These are phyloP conservation scores for Citrus sp. DNA, from an alignment of 345 rosid species.

Conservation along the genomic window DNA sequence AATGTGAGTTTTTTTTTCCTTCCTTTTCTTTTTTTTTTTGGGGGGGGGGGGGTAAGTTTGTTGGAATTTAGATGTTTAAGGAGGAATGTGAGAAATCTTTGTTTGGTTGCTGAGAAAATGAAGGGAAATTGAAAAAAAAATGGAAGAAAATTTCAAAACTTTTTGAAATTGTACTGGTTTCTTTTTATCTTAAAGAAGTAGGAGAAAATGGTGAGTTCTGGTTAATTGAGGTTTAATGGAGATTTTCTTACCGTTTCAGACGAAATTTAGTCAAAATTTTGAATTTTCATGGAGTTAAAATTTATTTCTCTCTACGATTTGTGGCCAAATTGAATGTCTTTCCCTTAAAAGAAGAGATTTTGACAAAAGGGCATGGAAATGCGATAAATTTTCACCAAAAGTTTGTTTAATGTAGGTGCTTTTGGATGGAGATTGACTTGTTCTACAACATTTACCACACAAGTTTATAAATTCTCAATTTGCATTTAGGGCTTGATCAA, in stretches of 20 bases:
- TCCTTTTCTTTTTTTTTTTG: too few species aligned
- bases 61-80: neutral
- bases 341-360: neutral
- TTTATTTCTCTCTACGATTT: neutral
- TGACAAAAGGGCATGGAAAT: neutral
- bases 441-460: neutral
- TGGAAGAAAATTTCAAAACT: neutral
- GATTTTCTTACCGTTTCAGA: neutral
- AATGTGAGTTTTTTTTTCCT: neutral
- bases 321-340: neutral
- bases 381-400: neutral
- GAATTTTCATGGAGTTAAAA: neutral
- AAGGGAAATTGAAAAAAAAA: neutral
- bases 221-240: neutral
- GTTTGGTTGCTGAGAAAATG: constrained; percentile 7
- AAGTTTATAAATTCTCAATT: neutral
- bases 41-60: neutral
- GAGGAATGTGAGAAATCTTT: neutral
- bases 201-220: neutral
- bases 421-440: constrained; percentile 10
- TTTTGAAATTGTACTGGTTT: neutral
- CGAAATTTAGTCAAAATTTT: neutral
- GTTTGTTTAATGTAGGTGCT: neutral
- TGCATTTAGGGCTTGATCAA: neutral
- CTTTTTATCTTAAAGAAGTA: neutral